Conservation (phyloP, 163 green algal species). For the Chlorella variabilis region DNA sequence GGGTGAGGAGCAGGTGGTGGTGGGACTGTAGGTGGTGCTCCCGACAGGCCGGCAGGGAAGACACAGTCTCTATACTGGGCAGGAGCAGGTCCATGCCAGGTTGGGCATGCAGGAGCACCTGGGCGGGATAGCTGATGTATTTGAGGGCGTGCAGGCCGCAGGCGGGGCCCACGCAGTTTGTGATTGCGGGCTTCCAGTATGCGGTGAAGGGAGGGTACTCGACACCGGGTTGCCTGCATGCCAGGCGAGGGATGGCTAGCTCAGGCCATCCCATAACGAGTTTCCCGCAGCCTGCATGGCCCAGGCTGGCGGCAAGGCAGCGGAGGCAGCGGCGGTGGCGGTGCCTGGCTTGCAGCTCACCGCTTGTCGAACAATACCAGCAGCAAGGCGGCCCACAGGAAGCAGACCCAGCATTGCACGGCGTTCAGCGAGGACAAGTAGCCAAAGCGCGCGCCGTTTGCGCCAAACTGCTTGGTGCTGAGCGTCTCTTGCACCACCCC, state of each 20-base stretch:
- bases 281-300: too few species aligned
- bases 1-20: too few species aligned
- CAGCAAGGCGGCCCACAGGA: slow-evolving; percentile 82
- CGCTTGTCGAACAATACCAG: slow-evolving; percentile 48
- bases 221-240: background rate
- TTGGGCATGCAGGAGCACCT: slow-evolving; percentile 43
- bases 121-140: slow-evolving; percentile 96
- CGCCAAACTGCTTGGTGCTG: slow-evolving; percentile 82
- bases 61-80: too few species aligned
- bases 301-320: too few species aligned
- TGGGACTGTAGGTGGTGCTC: too few species aligned
- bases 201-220: slow-evolving; percentile 61
- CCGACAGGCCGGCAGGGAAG: too few species aligned
- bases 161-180: slow-evolving; percentile 91
- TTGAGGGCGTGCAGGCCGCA: slow-evolving; percentile 90
- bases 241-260: background rate
- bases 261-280: too few species aligned
- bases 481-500: slow-evolving; percentile 87
- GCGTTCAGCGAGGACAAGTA: slow-evolving; percentile 86
- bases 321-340: background rate
- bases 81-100: background rate
- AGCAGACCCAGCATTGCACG: slow-evolving; percentile 82
- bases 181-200: slow-evolving; percentile 84
- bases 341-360: background rate
- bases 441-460: slow-evolving; percentile 70